Conservation (phyloP, 495 filamentous ascomycete species). For the Xylaria grammica region DNA sequence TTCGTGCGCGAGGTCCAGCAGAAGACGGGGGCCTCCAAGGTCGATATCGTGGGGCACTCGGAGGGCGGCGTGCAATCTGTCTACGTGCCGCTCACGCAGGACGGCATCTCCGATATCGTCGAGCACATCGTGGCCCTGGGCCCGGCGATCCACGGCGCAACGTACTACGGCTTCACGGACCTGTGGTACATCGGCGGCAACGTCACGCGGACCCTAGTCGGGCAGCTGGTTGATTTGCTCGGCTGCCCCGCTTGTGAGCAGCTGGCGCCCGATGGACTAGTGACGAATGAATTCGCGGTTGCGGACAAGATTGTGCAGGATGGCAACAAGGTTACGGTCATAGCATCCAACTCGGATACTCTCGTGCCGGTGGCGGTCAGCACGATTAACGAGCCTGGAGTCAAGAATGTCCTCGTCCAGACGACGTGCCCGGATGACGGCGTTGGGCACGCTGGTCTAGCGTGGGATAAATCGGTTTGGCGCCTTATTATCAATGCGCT, state of each 20-base stretch:
- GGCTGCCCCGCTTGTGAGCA: slow-evolving; percentile 58
- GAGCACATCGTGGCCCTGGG: slow-evolving; percentile 56
- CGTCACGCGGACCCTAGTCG: slow-evolving; percentile 32
- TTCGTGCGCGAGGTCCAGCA: slow-evolving; percentile 51
- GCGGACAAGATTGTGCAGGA: slow-evolving; percentile 50
- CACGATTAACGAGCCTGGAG: slow-evolving; percentile 52
- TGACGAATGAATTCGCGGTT: slow-evolving; percentile 45
- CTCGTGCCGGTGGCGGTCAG: slow-evolving; percentile 55
- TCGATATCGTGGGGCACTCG: slow-evolving; percentile 60
- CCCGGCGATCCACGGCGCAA: slow-evolving; percentile 57
- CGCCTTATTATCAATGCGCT: slow-evolving; percentile 59
- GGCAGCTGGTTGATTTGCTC: slow-evolving; percentile 41
- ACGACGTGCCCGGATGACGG: slow-evolving; percentile 51
- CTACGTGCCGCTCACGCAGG: slow-evolving; percentile 56
- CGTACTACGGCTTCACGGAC: slow-evolving; percentile 53
- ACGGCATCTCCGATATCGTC: slow-evolving; percentile 46
- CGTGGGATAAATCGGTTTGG: slow-evolving; percentile 61
- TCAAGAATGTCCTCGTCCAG: slow-evolving; percentile 53
- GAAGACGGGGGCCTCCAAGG: slow-evolving; percentile 49
- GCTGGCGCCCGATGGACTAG: slow-evolving; percentile 41
- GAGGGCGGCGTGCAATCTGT: slow-evolving; percentile 59
- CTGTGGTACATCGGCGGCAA: slow-evolving; percentile 51
- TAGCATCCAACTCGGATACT: slow-evolving; percentile 54
- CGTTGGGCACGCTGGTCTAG: slow-evolving; percentile 59
- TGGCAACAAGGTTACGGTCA: slow-evolving; percentile 55